phyloP scores from a whole-genome alignment of 2,329 filamentous ascomycete species.

The Aspergillus sp. region DNA sequence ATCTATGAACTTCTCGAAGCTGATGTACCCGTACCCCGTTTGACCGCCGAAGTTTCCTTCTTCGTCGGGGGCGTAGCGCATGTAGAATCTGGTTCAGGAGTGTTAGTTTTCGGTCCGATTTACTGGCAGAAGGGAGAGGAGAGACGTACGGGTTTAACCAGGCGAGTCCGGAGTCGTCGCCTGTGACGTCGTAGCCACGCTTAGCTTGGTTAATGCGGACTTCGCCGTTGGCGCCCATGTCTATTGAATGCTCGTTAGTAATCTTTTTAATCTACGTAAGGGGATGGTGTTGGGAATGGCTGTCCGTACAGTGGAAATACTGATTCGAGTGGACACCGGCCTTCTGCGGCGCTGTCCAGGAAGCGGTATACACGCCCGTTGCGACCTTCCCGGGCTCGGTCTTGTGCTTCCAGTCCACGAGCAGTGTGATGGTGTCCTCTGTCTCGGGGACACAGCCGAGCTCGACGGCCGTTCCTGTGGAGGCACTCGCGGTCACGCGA shows the following conservation, averaged over 20 bases:
- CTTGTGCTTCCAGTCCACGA: slow-evolving; percentile 83
- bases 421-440: slow-evolving; percentile 88
- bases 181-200: slow-evolving; percentile 91
- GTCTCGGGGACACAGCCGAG: slow-evolving; percentile 78
- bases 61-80: slow-evolving; percentile 91
- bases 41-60: slow-evolving; percentile 93
- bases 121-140: neutral
- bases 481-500: slow-evolving; percentile 75
- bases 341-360: slow-evolving; percentile 89
- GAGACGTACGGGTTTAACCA: slow-evolving; percentile 77
- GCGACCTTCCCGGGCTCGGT: slow-evolving; percentile 68
- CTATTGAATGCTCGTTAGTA: slow-evolving; percentile 20
- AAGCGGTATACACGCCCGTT: slow-evolving; percentile 88
- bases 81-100: slow-evolving; percentile 65
- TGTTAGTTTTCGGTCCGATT: neutral
- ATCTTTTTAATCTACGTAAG: neutral
- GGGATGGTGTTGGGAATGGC: neutral
- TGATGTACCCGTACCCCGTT: slow-evolving; percentile 88
- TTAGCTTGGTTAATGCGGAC: slow-evolving; percentile 90
- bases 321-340: slow-evolving; percentile 96
- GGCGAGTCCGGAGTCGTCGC: slow-evolving; percentile 68
- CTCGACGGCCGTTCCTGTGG: slow-evolving; percentile 73
- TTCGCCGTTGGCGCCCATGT: slow-evolving; percentile 80
- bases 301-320: slow-evolving; percentile 75
- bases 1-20: slow-evolving; percentile 94